These are phyloP conservation scores for Scheffersomyces segobiensis DNA, from an alignment of 1,139 yeast genomes.

Conservation along the genomic window DNA sequence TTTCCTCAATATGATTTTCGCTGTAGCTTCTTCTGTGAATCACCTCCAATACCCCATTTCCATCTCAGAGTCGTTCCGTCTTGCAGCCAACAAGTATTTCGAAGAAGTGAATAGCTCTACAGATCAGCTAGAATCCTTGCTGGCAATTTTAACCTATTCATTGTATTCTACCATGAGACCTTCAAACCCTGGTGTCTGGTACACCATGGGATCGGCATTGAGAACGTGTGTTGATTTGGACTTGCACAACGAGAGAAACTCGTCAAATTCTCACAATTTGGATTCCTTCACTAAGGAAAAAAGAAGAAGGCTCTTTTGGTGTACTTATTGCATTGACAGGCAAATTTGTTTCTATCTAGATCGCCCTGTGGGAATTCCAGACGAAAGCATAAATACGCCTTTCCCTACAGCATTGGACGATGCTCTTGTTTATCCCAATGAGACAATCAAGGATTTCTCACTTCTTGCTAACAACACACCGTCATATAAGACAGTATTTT, in stretches of 20 bases:
- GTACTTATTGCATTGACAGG: slow-evolving; percentile 80
- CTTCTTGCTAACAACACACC: slow-evolving; percentile 4
- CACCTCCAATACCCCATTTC: slow-evolving; percentile 68
- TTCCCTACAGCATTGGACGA: slow-evolving; percentile 81
- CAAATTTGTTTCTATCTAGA: slow-evolving; percentile 74
- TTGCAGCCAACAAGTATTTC: slow-evolving; percentile 63
- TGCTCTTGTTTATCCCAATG: slow-evolving; percentile 48
- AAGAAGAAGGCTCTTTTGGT: slow-evolving; percentile 84
- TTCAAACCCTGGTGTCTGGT: slow-evolving; percentile 90
- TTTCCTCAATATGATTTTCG: slow-evolving; percentile 74
- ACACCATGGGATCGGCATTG: slow-evolving; percentile 76
- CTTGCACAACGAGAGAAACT: slow-evolving; percentile 49
- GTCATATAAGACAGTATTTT: slow-evolving; percentile 64
- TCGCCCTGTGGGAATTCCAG: slow-evolving; percentile 75
- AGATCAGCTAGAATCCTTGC: slow-evolving; percentile 70
- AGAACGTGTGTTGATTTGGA: slow-evolving; percentile 83
- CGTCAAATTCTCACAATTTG: slow-evolving; percentile 20
- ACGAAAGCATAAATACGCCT: slow-evolving; percentile 60
- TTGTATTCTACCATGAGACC: slow-evolving; percentile 76
- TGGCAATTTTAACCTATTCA: slow-evolving; percentile 68
- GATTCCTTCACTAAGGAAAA: slow-evolving; percentile 65
- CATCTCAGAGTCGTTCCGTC: slow-evolving; percentile 70
- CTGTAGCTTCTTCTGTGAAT: slow-evolving; percentile 75
- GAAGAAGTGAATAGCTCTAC: slow-evolving; percentile 58
- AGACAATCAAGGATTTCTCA: slow-evolving; percentile 5